These are phyloP conservation scores for Sporothrix euskadiensis DNA, from an alignment of 2,329 filamentous ascomycete species.

Conservation along the genomic window DNA sequence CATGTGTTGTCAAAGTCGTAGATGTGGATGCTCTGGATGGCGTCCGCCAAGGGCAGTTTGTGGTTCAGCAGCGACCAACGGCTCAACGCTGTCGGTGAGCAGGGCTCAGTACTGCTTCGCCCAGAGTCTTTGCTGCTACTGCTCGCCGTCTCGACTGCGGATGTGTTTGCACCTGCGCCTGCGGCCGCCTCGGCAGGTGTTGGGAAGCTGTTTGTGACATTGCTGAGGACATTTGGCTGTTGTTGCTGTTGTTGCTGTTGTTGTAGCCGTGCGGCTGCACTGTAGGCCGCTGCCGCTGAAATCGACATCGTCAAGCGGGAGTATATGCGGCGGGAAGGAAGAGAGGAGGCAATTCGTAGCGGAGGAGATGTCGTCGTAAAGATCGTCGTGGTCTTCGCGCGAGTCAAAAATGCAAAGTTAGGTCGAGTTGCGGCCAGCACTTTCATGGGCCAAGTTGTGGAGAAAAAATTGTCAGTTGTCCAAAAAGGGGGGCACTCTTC, in stretches of 20 bases:
- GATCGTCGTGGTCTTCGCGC: background rate
- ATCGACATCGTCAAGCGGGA: conserved; percentile 23
- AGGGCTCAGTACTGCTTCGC: conserved; percentile 1
- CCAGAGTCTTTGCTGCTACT: background rate
- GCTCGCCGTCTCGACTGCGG: background rate
- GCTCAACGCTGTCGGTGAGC: conserved; percentile 72
- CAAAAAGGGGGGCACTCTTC: background rate
- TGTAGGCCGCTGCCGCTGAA: conserved; percentile 29
- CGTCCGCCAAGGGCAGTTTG: conserved; percentile 59
- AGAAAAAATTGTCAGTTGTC: background rate
- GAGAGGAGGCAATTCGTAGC: background rate
- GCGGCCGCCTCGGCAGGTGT: background rate
- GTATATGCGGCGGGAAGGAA: background rate
- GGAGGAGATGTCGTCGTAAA: background rate
- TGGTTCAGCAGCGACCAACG: conserved; percentile 80
- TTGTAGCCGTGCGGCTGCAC: conserved; percentile 7
- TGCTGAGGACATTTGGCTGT: background rate
- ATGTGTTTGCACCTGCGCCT: background rate
- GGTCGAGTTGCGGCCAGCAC: background rate
- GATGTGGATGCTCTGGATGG: conserved; percentile 79
- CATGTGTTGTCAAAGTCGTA: conserved; percentile 98
- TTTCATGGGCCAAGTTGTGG: background rate
- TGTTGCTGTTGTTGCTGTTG: conserved; percentile 10
- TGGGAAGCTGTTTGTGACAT: background rate
- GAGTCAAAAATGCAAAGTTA: background rate